These are phyloP conservation scores for Adansonia rubrostipa DNA, from an alignment of 441 rosid species.

Conservation along the genomic window DNA sequence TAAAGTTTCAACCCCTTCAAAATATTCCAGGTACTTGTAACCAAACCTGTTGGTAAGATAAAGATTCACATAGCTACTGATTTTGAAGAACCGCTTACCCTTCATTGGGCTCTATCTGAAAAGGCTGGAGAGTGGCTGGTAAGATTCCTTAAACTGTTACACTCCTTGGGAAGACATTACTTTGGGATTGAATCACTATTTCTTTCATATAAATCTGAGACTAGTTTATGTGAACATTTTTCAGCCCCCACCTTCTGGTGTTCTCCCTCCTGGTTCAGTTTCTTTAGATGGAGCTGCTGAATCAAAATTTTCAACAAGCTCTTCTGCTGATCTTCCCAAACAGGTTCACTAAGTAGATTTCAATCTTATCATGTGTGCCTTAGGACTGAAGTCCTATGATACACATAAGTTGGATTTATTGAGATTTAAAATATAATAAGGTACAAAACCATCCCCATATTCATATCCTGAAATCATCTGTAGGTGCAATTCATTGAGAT, in stretches of 20 bases:
- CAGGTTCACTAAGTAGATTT: constrained; percentile 52
- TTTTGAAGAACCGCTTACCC: constrained; percentile 66
- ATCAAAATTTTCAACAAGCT: constrained; percentile 53
- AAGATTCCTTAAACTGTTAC: constrained; percentile 42
- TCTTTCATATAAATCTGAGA: constrained; percentile 13
- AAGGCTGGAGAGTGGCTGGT: constrained; percentile 92
- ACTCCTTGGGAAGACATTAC: constrained; percentile 23
- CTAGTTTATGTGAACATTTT: constrained; percentile 41
- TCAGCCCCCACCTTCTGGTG: constrained; percentile 79
- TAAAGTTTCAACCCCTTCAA: constrained; percentile 30
- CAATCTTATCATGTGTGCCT: constrained; percentile 25
- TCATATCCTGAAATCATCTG: constrained; percentile 29
- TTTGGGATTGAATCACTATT: constrained; percentile 28
- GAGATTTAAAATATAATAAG: constrained; percentile 6
- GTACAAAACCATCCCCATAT: constrained; percentile 10
- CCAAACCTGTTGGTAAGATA: constrained; percentile 63
- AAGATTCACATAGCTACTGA: constrained; percentile 78
- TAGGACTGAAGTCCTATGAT: constrained; percentile 23
- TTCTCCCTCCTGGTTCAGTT: constrained; percentile 81
- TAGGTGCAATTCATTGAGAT: constrained; percentile 81
- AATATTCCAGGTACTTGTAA: constrained; percentile 68
- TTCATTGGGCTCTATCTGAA: constrained; percentile 97
- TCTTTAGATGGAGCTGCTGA: constrained; percentile 59
- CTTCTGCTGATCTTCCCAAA: constrained; percentile 56
- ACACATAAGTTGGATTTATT: background rate